These are phyloP conservation scores for Lachancea sp. DNA, from an alignment of 805 yeast genomes.

Conservation along the genomic window DNA sequence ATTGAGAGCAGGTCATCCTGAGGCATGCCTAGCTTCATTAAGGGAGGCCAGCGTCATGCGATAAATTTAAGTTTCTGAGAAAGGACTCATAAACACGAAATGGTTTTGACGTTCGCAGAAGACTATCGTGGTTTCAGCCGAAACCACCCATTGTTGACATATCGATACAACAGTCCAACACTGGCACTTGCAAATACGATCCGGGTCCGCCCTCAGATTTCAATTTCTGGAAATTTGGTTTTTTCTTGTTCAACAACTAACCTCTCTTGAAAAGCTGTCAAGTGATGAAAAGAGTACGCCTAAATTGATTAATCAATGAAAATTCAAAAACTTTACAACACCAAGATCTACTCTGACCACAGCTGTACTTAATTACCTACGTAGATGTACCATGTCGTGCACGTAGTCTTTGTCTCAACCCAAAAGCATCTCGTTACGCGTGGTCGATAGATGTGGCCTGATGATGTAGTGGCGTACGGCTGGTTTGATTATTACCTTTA, in stretches of 20 bases:
- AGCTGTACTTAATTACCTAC: too few relatives aligned
- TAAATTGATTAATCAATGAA: constrained; percentile 28
- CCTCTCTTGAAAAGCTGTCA: not conserved
- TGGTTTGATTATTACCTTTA: too few relatives aligned
- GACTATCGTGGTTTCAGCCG: constrained; percentile 11
- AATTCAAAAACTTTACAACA: constrained; percentile 33
- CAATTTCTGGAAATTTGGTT: too few relatives aligned
- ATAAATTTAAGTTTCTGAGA: constrained; percentile 28
- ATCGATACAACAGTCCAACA: not conserved
- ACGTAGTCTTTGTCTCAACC: too few relatives aligned
- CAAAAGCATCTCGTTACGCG: too few relatives aligned
- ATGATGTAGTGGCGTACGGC: too few relatives aligned
- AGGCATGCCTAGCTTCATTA: constrained; percentile 44
- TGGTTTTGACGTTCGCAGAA: not conserved
- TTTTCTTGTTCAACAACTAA: too few relatives aligned
- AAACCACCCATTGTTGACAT: constrained; percentile 13
- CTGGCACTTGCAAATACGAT: too few relatives aligned
- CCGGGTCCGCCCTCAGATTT: too few relatives aligned
- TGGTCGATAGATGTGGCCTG: too few relatives aligned
- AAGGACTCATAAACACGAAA: not conserved
- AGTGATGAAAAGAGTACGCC: constrained; percentile 37
- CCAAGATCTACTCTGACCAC: constrained; percentile 39
- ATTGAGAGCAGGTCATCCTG: constrained; percentile 38
- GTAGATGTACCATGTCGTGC: too few relatives aligned
- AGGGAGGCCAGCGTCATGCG: constrained; percentile 36